Evolutionary conservation across 305 asterid genomes (phyloP).

Genomic region (Solanum hybrid): DNA sequence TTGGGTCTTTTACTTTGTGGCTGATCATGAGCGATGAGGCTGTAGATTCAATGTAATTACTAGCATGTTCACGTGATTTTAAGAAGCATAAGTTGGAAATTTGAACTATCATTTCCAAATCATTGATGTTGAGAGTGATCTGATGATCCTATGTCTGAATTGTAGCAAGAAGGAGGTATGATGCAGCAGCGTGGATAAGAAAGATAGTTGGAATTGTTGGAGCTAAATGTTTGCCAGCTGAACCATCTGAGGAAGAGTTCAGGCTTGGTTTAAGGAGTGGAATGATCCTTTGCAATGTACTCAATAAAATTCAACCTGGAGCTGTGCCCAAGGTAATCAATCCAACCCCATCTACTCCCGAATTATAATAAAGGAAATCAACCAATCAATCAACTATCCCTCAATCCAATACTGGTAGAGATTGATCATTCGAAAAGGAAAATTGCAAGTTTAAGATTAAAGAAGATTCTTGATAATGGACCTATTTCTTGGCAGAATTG

Average conservation of each 20-base stretch:
- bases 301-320: conserved; percentile 80
- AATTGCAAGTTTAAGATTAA: neutral
- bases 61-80: neutral
- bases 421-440: neutral
- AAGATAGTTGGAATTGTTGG: conserved; percentile 81
- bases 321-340: conserved; percentile 66
- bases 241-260: conserved; percentile 95
- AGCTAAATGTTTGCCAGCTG: conserved; percentile 87
- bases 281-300: conserved; percentile 75
- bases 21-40: neutral
- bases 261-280: conserved; percentile 91
- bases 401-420: neutral
- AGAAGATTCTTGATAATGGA: neutral
- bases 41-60: neutral
- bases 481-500: neutral
- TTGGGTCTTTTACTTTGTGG: neutral
- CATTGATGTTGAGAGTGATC: neutral
- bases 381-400: neutral
- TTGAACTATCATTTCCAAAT: neutral
- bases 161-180: conserved; percentile 76
- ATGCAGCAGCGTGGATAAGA: conserved; percentile 85
- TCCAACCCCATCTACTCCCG: neutral
- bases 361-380: neutral
- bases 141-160: neutral
- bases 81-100: neutral